Percentiles rank a stretch among this genome's conserved stretches.
Conservation (phyloP, 257 asterid species). For the Lycium barbarum region DNA sequence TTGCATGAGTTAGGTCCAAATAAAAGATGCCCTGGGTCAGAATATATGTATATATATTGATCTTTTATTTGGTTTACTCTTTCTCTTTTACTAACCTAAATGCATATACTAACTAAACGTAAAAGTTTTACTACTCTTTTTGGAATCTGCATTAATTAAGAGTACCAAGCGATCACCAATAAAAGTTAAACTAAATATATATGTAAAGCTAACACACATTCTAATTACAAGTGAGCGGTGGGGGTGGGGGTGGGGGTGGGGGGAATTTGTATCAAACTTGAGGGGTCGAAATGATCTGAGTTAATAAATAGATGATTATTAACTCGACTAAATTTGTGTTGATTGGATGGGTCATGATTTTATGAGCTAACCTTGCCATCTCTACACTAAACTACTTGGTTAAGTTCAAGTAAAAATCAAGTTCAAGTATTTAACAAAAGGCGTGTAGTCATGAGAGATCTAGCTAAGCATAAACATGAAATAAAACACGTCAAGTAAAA, state of each 20-base stretch:
- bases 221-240: too few relatives aligned
- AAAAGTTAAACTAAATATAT: too few relatives aligned
- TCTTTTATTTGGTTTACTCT: not conserved
- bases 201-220: not conserved
- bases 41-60: not conserved
- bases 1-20: slow-evolving; percentile 12
- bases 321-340: not conserved
- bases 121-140: too few relatives aligned
- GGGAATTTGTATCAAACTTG: not conserved
- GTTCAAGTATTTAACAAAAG: not conserved
- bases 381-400: not conserved
- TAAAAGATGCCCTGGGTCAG: slow-evolving; percentile 23
- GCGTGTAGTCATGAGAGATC: not conserved
- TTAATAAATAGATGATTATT: not conserved
- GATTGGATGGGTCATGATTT: not conserved
- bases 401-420: not conserved
- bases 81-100: not conserved
- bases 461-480: not conserved
- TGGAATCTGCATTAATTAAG: too few relatives aligned
- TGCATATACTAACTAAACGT: not conserved
- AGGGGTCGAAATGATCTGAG: not conserved
- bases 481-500: not conserved
- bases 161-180: not conserved
- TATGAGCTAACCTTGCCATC: not conserved
- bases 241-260: too few relatives aligned